Base-by-base conservation (phyloP, 2,329 filamentous ascomycete species). In the Curvularia spicifera region DNA sequence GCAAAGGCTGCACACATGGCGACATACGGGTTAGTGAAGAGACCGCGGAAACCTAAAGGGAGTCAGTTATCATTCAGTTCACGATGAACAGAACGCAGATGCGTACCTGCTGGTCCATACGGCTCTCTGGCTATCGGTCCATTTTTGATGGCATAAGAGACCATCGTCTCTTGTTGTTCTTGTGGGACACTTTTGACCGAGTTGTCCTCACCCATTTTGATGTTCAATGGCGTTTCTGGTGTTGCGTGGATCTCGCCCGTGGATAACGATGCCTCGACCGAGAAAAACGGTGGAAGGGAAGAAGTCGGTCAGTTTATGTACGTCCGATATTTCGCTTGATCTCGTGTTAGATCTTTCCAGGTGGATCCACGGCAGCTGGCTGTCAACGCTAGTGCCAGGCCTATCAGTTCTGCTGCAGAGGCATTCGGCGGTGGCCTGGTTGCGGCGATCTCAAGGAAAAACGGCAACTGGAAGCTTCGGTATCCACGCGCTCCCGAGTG, bases 1-100 rank as follows among this genome's bases (percentile, higher is more conserved):
- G 81, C 80, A 61, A 83, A 83, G 2, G 78, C 77, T 1, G 83
- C 83, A 62, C 82, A 84, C 40, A 82, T 73, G 26, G 81, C 76
- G 43, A 84, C 82, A 68, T 83, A 84, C 15, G 74, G 75, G 55
- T 80, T 83, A 12, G 73, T 70, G 48, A 82, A 78, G n/a, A 84
- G 71, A 5, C 83, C 82, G 4, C 66, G 67, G 52, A 84, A 76
- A 3, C 81, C 82, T 65, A 68, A 56, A 22, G 9, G 22, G n/a
- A 54, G 52, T 60, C 26, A 65, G 44, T 37, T 20, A 45, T 40
- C 33, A 42, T 22, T 4, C 8, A 43, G 5, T 24, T 52, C 40
- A 6, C 24, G 13, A 10, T 51, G 28, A 33, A 24, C 8, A 8
- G 15, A 26, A 39, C 29, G 50, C 28, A 18, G 20, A 43, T 42